These are phyloP conservation scores for Trebouxia sp. DNA, from an alignment of 139 green algal species.

Conservation along the genomic window DNA sequence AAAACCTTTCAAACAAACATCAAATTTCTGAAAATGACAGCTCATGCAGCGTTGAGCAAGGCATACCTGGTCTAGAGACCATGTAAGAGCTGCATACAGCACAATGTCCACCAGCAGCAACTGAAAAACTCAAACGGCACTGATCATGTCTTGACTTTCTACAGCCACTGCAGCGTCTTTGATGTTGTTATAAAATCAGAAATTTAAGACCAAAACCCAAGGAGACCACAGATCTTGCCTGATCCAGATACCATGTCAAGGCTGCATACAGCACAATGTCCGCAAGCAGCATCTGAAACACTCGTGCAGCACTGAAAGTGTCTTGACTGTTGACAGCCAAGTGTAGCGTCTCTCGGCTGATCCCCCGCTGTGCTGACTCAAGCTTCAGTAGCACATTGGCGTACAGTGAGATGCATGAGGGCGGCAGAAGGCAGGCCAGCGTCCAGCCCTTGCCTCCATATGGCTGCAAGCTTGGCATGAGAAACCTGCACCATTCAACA, in stretches of 20 bases:
- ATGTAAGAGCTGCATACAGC: slow-evolving; percentile 59
- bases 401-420: slow-evolving; percentile 74
- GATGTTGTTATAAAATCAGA: too few species aligned
- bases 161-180: slow-evolving; percentile 49
- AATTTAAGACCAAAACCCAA: too few species aligned
- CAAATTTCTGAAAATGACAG: too few species aligned
- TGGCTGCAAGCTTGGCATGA: slow-evolving; percentile 44
- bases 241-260: slow-evolving; percentile 72
- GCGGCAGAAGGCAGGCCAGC: slow-evolving; percentile 67
- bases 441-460: slow-evolving; percentile 71
- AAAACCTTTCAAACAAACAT: too few species aligned
- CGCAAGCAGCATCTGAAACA: slow-evolving; percentile 63
- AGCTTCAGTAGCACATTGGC: slow-evolving; percentile 67
- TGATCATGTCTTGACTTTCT: slow-evolving; percentile 52
- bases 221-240: slow-evolving; percentile 43
- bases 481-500: background rate
- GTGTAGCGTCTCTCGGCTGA: slow-evolving; percentile 49
- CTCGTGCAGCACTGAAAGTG: slow-evolving; percentile 54
- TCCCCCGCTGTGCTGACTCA: slow-evolving; percentile 34
- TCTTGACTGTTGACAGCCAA: slow-evolving; percentile 45
- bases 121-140: slow-evolving; percentile 50
- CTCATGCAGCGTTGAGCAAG: too few species aligned
- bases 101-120: slow-evolving; percentile 67
- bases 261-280: slow-evolving; percentile 63
- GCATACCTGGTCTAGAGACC: slow-evolving; percentile 53